phyloP scores from a whole-genome alignment of 192 early-diverging fungal genomes.

The Thamnidium elegans region DNA sequence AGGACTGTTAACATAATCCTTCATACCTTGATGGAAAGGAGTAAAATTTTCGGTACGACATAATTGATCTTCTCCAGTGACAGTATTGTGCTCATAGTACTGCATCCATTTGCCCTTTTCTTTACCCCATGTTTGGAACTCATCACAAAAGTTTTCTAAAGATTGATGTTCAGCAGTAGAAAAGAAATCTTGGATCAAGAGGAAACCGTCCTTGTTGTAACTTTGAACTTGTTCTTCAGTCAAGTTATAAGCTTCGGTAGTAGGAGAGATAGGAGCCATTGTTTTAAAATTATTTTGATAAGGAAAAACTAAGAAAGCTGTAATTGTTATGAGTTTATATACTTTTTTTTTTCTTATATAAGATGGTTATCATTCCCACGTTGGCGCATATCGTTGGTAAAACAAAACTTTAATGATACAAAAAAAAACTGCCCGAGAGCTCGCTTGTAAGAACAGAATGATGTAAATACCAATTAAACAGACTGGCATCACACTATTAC shows the following conservation, averaged over 20 bases:
- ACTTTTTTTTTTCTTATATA: no score
- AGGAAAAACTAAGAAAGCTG: no score
- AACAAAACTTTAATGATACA: no score
- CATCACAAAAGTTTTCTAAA: constrained; percentile 43
- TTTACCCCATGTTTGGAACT: constrained; percentile 51
- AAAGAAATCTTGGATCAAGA: constrained; percentile 55
- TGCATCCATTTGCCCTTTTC: constrained; percentile 62
- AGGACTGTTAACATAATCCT: constrained; percentile 43
- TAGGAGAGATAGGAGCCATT: constrained; percentile 21
- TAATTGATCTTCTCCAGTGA: constrained; percentile 43
- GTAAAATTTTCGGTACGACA: constrained; percentile 66
- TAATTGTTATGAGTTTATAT: no score
- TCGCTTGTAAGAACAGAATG: no score
- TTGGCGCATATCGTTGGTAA: no score
- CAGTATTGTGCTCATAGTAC: constrained; percentile 57
- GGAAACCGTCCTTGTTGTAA: constrained; percentile 50
- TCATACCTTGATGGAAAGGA: constrained; percentile 48
- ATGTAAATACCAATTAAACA: no score
- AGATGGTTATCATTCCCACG: no score
- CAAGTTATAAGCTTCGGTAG: constrained; percentile 35
- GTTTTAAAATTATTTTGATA: not conserved
- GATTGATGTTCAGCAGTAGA: constrained; percentile 42
- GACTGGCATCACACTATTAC: no score
- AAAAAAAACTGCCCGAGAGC: no score
- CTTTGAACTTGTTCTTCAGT: constrained; percentile 45